These are phyloP conservation scores for Xylaria curta DNA, from an alignment of 495 filamentous ascomycete species.

Conservation along the genomic window DNA sequence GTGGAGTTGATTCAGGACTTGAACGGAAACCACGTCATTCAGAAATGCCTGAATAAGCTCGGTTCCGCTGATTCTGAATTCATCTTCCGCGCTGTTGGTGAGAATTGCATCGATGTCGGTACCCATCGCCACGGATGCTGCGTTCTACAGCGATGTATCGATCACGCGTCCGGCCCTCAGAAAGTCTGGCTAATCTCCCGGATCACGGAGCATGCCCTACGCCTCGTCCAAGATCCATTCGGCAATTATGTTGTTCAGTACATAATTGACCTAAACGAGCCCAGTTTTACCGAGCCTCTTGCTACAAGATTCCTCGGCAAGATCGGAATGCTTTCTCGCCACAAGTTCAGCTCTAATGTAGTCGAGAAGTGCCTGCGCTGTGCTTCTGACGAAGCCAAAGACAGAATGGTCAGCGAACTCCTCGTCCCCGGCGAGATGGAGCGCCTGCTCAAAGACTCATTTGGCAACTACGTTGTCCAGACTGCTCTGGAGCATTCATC, in stretches of 20 bases:
- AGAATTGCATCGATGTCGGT: slow-evolving; percentile 84
- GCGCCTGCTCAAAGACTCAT: slow-evolving; percentile 85
- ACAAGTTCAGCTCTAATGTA: slow-evolving; percentile 99
- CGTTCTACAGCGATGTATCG: slow-evolving; percentile 96
- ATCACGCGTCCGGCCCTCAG: slow-evolving; percentile 90
- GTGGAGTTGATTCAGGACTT: slow-evolving; percentile 94
- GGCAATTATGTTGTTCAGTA: slow-evolving; percentile 99
- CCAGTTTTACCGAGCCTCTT: slow-evolving; percentile 81
- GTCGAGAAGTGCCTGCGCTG: slow-evolving; percentile 96
- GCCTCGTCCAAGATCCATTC: slow-evolving; percentile 93
- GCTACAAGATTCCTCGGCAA: slow-evolving; percentile 77
- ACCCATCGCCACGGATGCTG: slow-evolving; percentile 98
- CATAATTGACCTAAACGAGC: slow-evolving; percentile 89
- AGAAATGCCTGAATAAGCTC: slow-evolving; percentile 97
- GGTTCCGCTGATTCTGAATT: slow-evolving; percentile 82
- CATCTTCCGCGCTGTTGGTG: slow-evolving; percentile 93
- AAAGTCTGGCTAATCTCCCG: slow-evolving; percentile 83
- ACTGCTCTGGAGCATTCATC: slow-evolving; percentile 90
- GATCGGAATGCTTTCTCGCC: slow-evolving; percentile 80
- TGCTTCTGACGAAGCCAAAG: slow-evolving; percentile 69
- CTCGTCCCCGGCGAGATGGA: slow-evolving; percentile 77
- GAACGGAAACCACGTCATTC: slow-evolving; percentile 98
- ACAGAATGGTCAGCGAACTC: slow-evolving; percentile 85
- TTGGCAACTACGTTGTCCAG: slow-evolving; percentile 97
- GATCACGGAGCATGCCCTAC: slow-evolving; percentile 81